Evolutionary conservation across 768 basidiomycete species (phyloP), one percentile per base, ranked within the genome.

Genomic region (Hygrophorus russula): DNA sequence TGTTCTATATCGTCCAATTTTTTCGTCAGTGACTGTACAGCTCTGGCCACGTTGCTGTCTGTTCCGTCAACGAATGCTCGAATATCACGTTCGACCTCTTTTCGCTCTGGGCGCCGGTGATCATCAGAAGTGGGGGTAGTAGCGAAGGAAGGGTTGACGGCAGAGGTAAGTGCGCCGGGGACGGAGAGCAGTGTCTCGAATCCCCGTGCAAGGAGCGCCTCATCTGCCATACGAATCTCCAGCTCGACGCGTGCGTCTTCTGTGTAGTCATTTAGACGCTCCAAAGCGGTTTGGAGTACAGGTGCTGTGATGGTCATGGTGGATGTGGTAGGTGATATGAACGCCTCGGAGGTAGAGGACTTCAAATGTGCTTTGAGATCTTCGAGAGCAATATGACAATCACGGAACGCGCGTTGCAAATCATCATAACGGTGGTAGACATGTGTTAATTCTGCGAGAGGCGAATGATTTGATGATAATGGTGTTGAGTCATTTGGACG

Each of bases 211-310:
- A 80, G 65, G 11, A 89, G 68, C 9, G 68, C 70, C 49, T 85
- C 85, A 54, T 91, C 87, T 2, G 81, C 72, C 8, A 79, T 62
- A 17, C 76, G 73, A 32, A 90, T 89, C 61, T 90, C 87, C 15
- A 91, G 62, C 55, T 90, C 87, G 8, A 91, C 87, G 1, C 83
- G 75, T 1, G 76, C 76, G 49, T 89, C 87, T 55, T 89, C 87
- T 4, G 74, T 74, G 53, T 73, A 84, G 55, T 91, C 83, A 42
- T 76, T 68, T 34, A 91, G 65, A 6, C 86, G 68, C 18, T 74
- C 66, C 13, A 83, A 60, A 4, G 76, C 79, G 0, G 64, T 65
- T 14, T 60, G 61, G 3, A 89, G 52, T 12, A 76, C 57, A 4
- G 65, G 59, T 3, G 51, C 20, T 5, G 60, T 51, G 27, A 64